These are phyloP conservation scores for Trametes gibbosa DNA, from an alignment of 768 basidiomycete genomes.

Conservation along the genomic window DNA sequence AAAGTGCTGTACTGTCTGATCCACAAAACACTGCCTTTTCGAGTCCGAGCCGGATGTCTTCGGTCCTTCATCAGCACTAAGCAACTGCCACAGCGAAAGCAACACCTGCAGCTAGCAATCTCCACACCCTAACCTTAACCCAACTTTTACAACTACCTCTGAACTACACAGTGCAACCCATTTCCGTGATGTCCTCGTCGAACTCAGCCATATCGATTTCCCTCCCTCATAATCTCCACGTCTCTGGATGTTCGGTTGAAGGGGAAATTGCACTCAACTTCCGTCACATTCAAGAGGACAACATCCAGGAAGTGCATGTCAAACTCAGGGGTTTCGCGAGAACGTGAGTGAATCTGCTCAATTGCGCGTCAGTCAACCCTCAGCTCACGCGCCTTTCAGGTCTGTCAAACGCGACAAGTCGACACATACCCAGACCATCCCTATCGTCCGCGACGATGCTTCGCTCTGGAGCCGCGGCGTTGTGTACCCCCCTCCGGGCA, in stretches of 20 bases:
- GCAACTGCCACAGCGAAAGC: too few species aligned
- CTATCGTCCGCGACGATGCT: not conserved
- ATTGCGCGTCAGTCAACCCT: too few species aligned
- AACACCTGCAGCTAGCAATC: too few species aligned
- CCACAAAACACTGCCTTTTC: too few species aligned
- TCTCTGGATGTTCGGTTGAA: slow-evolving; percentile 9
- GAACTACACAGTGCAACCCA: too few species aligned
- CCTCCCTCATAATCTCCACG: not conserved
- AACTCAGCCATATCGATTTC: not conserved
- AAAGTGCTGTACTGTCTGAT: too few species aligned
- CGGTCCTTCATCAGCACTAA: too few species aligned
- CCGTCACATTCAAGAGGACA: slow-evolving; percentile 8
- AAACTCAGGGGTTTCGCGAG: slow-evolving; percentile 14
- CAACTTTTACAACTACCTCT: not conserved
- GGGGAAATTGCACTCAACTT: slow-evolving; percentile 18
- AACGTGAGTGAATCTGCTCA: slow-evolving; percentile 11
- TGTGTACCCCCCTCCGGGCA: slow-evolving; percentile 1
- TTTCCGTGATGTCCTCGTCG: not conserved
- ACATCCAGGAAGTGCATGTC: slow-evolving; percentile 17
- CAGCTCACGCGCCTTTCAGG: too few species aligned
- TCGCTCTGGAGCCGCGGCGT: slow-evolving; percentile 14
- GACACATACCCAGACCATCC: not conserved
- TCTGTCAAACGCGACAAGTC: too few species aligned
- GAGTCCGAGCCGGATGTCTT: too few species aligned
- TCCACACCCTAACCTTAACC: too few species aligned